Evolutionary conservation across 2,329 filamentous ascomycete species (phyloP).

Genomic region (Fusarium beomiforme): DNA sequence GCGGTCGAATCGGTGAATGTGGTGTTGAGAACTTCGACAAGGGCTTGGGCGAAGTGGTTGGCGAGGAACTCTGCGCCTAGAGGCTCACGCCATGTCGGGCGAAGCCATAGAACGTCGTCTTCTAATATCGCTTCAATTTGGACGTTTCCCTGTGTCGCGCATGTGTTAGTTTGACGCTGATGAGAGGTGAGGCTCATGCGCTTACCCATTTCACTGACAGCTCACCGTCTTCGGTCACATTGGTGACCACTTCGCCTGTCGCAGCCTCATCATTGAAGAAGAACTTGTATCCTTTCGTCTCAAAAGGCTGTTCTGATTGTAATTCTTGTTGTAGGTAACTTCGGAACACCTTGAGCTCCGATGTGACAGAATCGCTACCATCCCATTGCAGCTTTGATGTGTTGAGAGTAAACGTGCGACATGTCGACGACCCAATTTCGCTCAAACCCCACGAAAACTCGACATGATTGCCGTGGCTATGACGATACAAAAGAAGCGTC

Average conservation of each 20-base stretch:
- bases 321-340: constrained; percentile 26
- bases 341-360: constrained; percentile 30
- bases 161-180: not conserved
- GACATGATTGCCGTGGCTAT: constrained; percentile 37
- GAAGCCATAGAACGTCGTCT: constrained; percentile 32
- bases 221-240: constrained; percentile 18
- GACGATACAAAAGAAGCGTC: constrained; percentile 38
- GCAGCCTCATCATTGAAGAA: constrained; percentile 40
- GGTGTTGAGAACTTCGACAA: constrained; percentile 40
- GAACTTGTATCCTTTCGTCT: constrained; percentile 14
- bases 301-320: not conserved
- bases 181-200: not conserved
- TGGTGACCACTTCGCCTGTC: constrained; percentile 14
- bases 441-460: constrained; percentile 38
- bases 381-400: constrained; percentile 37
- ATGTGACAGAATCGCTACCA: constrained; percentile 20
- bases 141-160: constrained; percentile 33
- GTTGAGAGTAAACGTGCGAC: constrained; percentile 33
- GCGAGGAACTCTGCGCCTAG: constrained; percentile 38
- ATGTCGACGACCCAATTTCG: constrained; percentile 21
- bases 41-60: constrained; percentile 35
- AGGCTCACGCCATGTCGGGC: constrained; percentile 38
- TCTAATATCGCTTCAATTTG: constrained; percentile 35
- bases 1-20: constrained; percentile 20
- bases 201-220: constrained; percentile 36